A percentile compares a stretch with the other conserved stretches of the same genome.
Conservation (phyloP, 2,329 filamentous ascomycete species). For the Cordyceps pruinosa region DNA sequence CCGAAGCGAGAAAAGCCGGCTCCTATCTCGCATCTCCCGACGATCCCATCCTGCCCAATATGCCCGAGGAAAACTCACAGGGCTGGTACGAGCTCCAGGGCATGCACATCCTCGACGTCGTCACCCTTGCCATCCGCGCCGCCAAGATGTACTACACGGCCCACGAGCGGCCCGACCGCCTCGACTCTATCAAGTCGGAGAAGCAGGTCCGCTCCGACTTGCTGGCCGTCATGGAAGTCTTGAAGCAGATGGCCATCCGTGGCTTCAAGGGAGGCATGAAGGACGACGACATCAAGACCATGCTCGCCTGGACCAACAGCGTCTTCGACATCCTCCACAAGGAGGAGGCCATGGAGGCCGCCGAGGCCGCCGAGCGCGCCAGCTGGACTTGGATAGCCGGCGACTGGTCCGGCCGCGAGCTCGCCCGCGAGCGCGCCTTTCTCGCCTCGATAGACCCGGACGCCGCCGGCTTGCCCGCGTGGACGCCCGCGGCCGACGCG, state of each 20-base stretch:
- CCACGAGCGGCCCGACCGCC: constrained; percentile 76
- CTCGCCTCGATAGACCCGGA: constrained; percentile 65
- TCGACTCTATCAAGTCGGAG: constrained; percentile 84
- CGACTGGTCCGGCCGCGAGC: constrained; percentile 69
- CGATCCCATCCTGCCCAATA: constrained; percentile 28
- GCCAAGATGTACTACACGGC: constrained; percentile 95
- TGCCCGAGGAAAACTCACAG: constrained; percentile 43
- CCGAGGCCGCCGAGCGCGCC: constrained; percentile 62
- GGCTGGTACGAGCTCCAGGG: constrained; percentile 85
- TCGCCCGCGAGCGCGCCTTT: constrained; percentile 75
- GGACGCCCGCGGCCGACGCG: constrained; percentile 43
- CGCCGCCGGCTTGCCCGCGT: constrained; percentile 52
- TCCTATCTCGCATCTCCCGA: constrained; percentile 23
- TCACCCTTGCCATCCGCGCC: constrained; percentile 90
- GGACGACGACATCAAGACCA: constrained; percentile 67
- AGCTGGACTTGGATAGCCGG: constrained; percentile 74
- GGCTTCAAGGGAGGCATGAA: constrained; percentile 79
- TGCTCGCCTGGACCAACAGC: constrained; percentile 71
- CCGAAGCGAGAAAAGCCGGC: constrained; percentile 33
- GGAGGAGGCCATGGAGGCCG: constrained; percentile 70
- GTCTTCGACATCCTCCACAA: constrained; percentile 69
- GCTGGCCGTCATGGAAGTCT: constrained; percentile 76
- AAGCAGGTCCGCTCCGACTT: constrained; percentile 78
- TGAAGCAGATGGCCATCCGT: constrained; percentile 85
- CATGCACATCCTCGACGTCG: constrained; percentile 83